These are phyloP conservation scores for Aspergillus sp. DNA, from an alignment of 2,329 filamentous ascomycete species.

Conservation along the genomic window DNA sequence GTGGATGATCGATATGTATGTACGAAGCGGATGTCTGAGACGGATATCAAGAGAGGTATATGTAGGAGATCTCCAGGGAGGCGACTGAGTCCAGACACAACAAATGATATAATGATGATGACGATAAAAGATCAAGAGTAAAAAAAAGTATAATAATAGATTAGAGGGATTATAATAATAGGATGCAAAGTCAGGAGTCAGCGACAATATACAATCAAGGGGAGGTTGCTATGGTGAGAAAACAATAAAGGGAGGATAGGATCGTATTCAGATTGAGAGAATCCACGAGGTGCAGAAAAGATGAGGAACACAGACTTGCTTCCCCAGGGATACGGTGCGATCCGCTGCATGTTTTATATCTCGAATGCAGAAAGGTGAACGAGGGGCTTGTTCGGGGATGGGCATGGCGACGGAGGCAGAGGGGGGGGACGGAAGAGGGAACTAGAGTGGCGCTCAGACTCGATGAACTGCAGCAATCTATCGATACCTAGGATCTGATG, in stretches of 20 bases:
- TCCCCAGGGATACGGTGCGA: constrained; percentile 21
- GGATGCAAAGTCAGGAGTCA: background rate
- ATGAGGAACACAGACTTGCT: constrained; percentile 23
- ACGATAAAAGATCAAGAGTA: background rate
- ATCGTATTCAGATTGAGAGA: constrained; percentile 15
- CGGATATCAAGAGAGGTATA: constrained; percentile 9
- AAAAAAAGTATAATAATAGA: background rate
- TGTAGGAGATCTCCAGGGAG: constrained; percentile 1
- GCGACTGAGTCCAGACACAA: constrained; percentile 6
- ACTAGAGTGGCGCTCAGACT: constrained; percentile 19
- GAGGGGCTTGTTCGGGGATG: constrained; percentile 15
- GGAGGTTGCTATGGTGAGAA: constrained; percentile 11
- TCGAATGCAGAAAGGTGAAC: constrained; percentile 22
- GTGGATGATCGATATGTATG: constrained; percentile 11
- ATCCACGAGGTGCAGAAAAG: constrained; percentile 27
- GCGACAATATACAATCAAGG: constrained; percentile 16
- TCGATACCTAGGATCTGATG: constrained; percentile 8
- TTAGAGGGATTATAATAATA: background rate
- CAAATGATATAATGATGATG: constrained; percentile 1
- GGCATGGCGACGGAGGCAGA: background rate
- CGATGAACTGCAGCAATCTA: constrained; percentile 14
- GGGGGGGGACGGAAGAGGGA: no score
- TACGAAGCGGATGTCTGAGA: background rate
- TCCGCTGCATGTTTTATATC: constrained; percentile 39
- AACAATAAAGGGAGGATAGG: constrained; percentile 9